A percentile compares a stretch with the other conserved stretches of the same genome.
phyloP scores from a whole-genome alignment of 2,329 filamentous ascomycete species.

The Fonsecaea nubica region DNA sequence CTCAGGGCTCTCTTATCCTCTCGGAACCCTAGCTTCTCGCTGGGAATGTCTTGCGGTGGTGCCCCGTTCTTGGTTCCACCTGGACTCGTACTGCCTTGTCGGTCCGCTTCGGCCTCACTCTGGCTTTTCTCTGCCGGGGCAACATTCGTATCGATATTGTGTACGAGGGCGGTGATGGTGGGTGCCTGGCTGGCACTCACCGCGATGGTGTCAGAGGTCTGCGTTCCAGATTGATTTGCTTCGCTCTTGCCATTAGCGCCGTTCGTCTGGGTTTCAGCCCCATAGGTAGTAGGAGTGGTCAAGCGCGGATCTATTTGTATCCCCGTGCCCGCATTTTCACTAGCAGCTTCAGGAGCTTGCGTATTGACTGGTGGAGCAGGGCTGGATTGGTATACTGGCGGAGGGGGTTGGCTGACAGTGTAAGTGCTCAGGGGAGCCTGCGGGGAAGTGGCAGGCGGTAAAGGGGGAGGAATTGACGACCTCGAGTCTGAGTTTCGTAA shows the following conservation, averaged over 20 bases:
- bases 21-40: constrained; percentile 62
- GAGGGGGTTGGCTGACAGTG: constrained; percentile 42
- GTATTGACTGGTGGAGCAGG: constrained; percentile 40
- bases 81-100: constrained; percentile 52
- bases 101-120: constrained; percentile 47
- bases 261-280: constrained; percentile 22
- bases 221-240: constrained; percentile 25
- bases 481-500: constrained; percentile 42
- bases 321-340: constrained; percentile 15
- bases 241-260: constrained; percentile 19
- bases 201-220: constrained; percentile 33
- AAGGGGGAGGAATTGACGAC: constrained; percentile 47
- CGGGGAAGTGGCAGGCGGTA: constrained; percentile 43
- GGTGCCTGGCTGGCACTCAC: constrained; percentile 56
- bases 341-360: constrained; percentile 40
- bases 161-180: constrained; percentile 59
- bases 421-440: constrained; percentile 46
- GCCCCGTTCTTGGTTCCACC: constrained; percentile 44
- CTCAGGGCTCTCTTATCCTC: constrained; percentile 71
- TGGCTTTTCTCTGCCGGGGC: constrained; percentile 62
- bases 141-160: constrained; percentile 47
- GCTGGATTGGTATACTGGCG: constrained; percentile 27
- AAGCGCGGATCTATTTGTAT: constrained; percentile 45
- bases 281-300: constrained; percentile 31
- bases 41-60: constrained; percentile 62